phyloP scores from a whole-genome alignment of 202 grass and related monocot species.

The Carex arenaria region DNA sequence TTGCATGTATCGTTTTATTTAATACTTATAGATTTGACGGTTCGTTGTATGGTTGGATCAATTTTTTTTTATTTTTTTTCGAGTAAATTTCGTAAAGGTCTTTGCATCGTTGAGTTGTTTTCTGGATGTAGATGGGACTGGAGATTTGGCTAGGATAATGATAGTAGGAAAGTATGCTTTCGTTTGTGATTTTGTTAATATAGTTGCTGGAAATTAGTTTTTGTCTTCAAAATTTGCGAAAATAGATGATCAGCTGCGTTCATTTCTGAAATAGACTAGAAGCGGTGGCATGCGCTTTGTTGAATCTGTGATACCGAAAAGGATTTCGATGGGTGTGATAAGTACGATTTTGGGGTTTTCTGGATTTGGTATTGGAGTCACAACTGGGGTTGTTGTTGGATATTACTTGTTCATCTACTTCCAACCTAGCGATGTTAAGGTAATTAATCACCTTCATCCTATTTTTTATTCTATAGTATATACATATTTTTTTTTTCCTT shows the following conservation, averaged over 20 bases:
- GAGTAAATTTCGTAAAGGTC: not conserved
- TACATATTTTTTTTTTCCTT: not conserved
- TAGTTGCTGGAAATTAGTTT: not conserved
- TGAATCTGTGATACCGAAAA: slow-evolving; percentile 17
- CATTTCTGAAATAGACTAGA: slow-evolving; percentile 10
- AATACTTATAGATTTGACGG: not conserved
- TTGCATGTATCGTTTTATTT: not conserved
- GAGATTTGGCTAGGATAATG: not conserved
- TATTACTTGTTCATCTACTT: slow-evolving; percentile 78
- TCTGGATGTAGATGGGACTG: not conserved
- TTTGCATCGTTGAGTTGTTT: not conserved
- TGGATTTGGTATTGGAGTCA: slow-evolving; percentile 79
- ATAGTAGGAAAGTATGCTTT: not conserved
- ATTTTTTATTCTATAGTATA: not conserved
- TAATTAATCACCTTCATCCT: slow-evolving; percentile 9
- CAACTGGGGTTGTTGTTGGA: slow-evolving; percentile 64
- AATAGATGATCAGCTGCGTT: slow-evolving; percentile 1
- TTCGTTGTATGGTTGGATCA: not conserved
- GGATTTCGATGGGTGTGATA: slow-evolving; percentile 52
- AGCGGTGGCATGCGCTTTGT: slow-evolving; percentile 15
- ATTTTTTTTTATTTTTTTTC: not conserved
- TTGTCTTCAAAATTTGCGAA: not conserved
- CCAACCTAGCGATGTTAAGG: slow-evolving; percentile 86
- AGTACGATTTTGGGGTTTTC: slow-evolving; percentile 75
- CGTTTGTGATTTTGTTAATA: slow-evolving; percentile 12